These are phyloP conservation scores for Solanum appendiculatum DNA, from an alignment of 257 asterid genomes.

Conservation along the genomic window DNA sequence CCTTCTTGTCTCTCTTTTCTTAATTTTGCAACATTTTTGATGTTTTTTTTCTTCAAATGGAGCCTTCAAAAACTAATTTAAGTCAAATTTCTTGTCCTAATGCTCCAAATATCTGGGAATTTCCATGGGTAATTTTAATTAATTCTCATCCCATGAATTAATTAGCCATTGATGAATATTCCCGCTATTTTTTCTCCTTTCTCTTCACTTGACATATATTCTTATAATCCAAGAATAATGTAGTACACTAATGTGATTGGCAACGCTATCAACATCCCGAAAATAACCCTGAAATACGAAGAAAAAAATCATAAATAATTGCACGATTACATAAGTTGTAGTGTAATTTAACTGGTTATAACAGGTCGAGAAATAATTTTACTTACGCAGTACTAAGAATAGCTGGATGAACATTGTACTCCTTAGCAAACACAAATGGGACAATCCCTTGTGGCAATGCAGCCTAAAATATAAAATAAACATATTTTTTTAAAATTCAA, in stretches of 20 bases:
- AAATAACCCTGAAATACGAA: slow-evolving; percentile 42
- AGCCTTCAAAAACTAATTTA: not conserved
- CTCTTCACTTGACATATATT: not conserved
- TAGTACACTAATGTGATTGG: slow-evolving; percentile 51
- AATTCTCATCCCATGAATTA: not conserved
- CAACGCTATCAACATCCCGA: slow-evolving; percentile 47
- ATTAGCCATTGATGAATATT: not conserved
- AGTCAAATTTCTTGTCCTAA: not conserved
- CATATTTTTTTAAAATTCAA: too few species aligned
- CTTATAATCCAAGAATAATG: slow-evolving; percentile 37
- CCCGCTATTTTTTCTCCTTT: not conserved
- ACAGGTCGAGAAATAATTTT: not conserved
- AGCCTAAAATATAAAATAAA: slow-evolving; percentile 33
- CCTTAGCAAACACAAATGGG: slow-evolving; percentile 94
- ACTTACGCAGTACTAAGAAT: slow-evolving; percentile 90
- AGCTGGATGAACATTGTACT: slow-evolving; percentile 88
- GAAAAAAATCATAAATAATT: not conserved
- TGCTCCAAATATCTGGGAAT: slow-evolving; percentile 7
- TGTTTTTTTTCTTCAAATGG: not conserved
- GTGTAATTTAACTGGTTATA: not conserved
- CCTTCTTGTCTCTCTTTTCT: not conserved
- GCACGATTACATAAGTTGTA: not conserved
- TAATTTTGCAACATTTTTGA: not conserved
- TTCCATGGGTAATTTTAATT: not conserved
- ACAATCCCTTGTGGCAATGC: slow-evolving; percentile 99